Evolutionary conservation across 1,139 yeast genomes (phyloP).

Genomic region (Debaryomycetaceae sp.): DNA sequence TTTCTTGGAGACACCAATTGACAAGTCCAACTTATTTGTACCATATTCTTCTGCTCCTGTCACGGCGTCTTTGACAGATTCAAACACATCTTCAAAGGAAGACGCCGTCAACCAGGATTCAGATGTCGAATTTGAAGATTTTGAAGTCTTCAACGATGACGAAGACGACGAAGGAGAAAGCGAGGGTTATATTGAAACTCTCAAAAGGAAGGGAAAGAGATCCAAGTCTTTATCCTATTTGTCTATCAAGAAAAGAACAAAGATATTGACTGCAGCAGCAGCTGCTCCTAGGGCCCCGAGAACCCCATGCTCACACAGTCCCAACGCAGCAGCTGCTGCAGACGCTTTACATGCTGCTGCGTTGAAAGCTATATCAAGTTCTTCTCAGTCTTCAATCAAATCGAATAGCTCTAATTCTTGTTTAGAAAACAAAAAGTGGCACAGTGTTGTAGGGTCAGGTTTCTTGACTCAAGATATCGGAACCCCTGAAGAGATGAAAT

Average conservation of each 20-base stretch:
- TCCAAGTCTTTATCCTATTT: slow-evolving; percentile 62
- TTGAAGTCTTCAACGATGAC: slow-evolving; percentile 43
- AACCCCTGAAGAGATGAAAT: slow-evolving; percentile 70
- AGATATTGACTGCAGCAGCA: slow-evolving; percentile 70
- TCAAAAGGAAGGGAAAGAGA: slow-evolving; percentile 48
- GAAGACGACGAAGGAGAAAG: slow-evolving; percentile 18
- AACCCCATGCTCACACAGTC: slow-evolving; percentile 51
- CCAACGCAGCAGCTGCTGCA: slow-evolving; percentile 67
- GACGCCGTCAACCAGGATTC: slow-evolving; percentile 13
- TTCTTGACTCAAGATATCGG: slow-evolving; percentile 72
- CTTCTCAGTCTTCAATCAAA: slow-evolving; percentile 10
- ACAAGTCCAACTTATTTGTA: slow-evolving; percentile 54
- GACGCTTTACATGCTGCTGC: slow-evolving; percentile 77
- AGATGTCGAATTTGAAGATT: slow-evolving; percentile 42
- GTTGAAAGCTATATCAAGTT: slow-evolving; percentile 44
- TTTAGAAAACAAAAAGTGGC: slow-evolving; percentile 55
- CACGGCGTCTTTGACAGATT: slow-evolving; percentile 53
- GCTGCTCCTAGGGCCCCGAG: slow-evolving; percentile 79
- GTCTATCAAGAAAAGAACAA: slow-evolving; percentile 47
- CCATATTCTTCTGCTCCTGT: slow-evolving; percentile 78
- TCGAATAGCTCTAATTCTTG: slow-evolving; percentile 7
- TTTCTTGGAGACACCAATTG: slow-evolving; percentile 48
- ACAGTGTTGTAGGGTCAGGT: slow-evolving; percentile 68
- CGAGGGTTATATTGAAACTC: slow-evolving; percentile 21
- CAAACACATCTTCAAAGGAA: slow-evolving; percentile 8